Base-by-base conservation (phyloP, 2,329 filamentous ascomycete genomes). In the Colletotrichum magnum region DNA sequence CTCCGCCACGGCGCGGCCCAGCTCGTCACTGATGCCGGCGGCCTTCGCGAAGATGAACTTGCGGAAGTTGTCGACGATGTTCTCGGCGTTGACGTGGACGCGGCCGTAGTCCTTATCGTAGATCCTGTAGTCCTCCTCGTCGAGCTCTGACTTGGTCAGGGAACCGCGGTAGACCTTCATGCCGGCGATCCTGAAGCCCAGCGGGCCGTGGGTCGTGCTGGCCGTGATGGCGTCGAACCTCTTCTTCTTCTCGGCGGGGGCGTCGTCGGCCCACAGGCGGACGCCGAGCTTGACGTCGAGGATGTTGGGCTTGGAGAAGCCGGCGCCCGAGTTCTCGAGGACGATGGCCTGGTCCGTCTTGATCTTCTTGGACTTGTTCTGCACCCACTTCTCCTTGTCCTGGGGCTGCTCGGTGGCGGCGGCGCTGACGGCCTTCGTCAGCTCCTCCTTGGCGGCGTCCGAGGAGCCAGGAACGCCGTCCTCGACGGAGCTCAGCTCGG, bases 201-300 rank as follows among this genome's bases (percentile, higher is more conserved):
- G 82, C 26, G 84, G 84, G 41, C 83, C 84, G 72, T 91, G 89
- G 10, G 89, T 92, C 4, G 89, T 91, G 74, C 86, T 82, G 32
- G 80, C 78, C 39, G 84, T 83, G 67, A 92, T 88, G 76, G 88
- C 84, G 73, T 90, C 85, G 74, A 92, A 90, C 36, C 89, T 85
- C 43, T 80, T 76, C 74, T 87, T 87, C 81, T 92, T 92, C 75
- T 89, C 84, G 28, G 79, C 73, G 0, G 87, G 85, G 26, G 89
- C 89, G 71, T 90, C 85, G 69, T 97, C 93, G 15, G 93, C 95
- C 92, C 94, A 98, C 6, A 99, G 83, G 39, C 93, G 88, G 58
- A 90, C 87, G 51, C 96, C 96, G 21, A 99, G 89, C 83, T 99
- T 99, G 72, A 97, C 89, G 77, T 99, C 96, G 67, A 99, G 84